Evolutionary conservation across 768 basidiomycete species (phyloP), one percentile per base, ranked within the genome.

Genomic region (Serendipita indica): DNA sequence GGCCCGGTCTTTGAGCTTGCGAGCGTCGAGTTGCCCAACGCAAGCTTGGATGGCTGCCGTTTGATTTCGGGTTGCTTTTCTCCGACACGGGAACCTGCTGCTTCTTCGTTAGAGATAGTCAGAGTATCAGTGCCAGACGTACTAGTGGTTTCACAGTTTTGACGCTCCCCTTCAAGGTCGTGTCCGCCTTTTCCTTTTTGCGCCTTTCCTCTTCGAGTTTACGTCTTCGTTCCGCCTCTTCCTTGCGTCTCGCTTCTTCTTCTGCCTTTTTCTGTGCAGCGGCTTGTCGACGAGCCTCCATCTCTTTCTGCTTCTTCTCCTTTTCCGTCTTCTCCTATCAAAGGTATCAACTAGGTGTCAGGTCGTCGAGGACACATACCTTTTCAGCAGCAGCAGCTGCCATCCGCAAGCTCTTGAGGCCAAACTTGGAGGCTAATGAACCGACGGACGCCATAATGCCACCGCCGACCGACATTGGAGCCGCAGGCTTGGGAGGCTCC

Each of bases 381-480:
- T 85, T 94, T 74, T 89, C 93, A 2, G 89, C 89, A 2, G 81
- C 87, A 16, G 78, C 79, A 0, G 88, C 86, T 14, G 91, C 89
- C 61, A 83, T 76, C 65, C 89, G 86, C 30, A 91, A 67, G 49
- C 83, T 87, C 73, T 89, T 91, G 39, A 89, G 79, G 1, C 63
- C 68, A 62, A 30, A 60, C 64, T 46, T 60, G 54, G 39, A 63
- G 57, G 35, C 18, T 65, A 63, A 16, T 63, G 60, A 59, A 72
- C 67, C 28, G 65, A 58, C 66, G 67, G 59, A 13, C 64, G 59
- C 22, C 56, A 35, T 57, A 30, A 62, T 37, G 18, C 60, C 35
- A 33, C 30, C 60, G 70, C 72, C 41, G 62, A 81, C 81, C 67
- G 77, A 72, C 27, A 74, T 69, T 45, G 72, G 67, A 61, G 64